Percentiles rank a stretch among this genome's conserved stretches.
Evolutionary conservation across 129 eudicot genomes (phyloP).

Genomic region (Flaveria brownii): DNA sequence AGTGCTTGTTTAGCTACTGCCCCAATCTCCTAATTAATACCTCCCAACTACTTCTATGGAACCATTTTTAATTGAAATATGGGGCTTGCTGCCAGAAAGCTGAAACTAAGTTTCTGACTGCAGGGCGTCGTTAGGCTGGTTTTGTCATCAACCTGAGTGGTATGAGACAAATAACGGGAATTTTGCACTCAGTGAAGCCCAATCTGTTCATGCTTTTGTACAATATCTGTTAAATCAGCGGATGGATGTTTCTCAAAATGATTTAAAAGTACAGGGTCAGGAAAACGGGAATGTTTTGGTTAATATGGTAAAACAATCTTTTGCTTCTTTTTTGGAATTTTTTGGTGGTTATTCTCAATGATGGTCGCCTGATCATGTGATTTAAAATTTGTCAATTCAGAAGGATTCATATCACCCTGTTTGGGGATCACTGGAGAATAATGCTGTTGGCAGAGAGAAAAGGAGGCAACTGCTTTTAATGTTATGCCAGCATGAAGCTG

Average conservation of each 20-base stretch:
- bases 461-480: constrained; percentile 87
- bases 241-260: constrained; percentile 59
- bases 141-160: constrained; percentile 94
- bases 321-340: constrained; percentile 1
- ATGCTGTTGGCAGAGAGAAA: constrained; percentile 70
- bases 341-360: constrained; percentile 13
- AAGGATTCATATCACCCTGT: constrained; percentile 85
- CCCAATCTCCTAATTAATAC: neutral
- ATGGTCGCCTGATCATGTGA: constrained; percentile 20
- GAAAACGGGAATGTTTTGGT: constrained; percentile 67
- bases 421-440: constrained; percentile 89
- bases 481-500: constrained; percentile 96
- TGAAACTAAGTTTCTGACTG: constrained; percentile 15
- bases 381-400: constrained; percentile 40
- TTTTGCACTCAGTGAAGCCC: constrained; percentile 87
- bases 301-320: constrained; percentile 54
- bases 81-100: constrained; percentile 3
- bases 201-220: constrained; percentile 77
- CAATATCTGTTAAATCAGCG: constrained; percentile 71
- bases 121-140: constrained; percentile 98
- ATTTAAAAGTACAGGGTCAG: constrained; percentile 54
- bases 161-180: constrained; percentile 65
- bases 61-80: neutral
- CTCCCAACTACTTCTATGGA: constrained; percentile 1
- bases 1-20: constrained; percentile 5